Evolutionary conservation across 768 basidiomycete species (phyloP).

Genomic region (Serendipita sp.): DNA sequence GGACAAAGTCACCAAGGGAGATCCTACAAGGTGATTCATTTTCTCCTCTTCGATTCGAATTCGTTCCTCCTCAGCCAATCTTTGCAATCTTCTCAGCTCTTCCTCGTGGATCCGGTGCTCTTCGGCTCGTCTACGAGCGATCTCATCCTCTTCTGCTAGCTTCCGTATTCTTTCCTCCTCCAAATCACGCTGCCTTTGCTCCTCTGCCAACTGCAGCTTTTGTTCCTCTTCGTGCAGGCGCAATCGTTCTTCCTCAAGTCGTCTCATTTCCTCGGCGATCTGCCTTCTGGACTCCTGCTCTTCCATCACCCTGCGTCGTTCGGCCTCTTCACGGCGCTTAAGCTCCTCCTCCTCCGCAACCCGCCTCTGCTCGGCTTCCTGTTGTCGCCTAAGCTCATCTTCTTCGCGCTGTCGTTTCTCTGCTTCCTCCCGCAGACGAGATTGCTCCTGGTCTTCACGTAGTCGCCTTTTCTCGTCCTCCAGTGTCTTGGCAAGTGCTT

Average conservation of each 20-base stretch:
- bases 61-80: background rate
- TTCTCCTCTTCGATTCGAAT: slow-evolving; percentile 6
- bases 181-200: slow-evolving; percentile 21
- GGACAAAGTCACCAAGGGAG: no score
- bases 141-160: slow-evolving; percentile 19
- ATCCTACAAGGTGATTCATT: background rate
- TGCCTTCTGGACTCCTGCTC: slow-evolving; percentile 17
- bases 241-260: slow-evolving; percentile 19
- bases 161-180: slow-evolving; percentile 19
- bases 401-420: slow-evolving; percentile 19
- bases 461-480: slow-evolving; percentile 13
- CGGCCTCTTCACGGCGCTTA: slow-evolving; percentile 14
- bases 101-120: slow-evolving; percentile 21
- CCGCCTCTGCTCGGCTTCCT: slow-evolving; percentile 23
- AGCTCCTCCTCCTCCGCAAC: slow-evolving; percentile 21
- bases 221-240: slow-evolving; percentile 11
- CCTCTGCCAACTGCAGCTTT: slow-evolving; percentile 20
- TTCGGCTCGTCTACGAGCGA: slow-evolving; percentile 14
- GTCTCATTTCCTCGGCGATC: slow-evolving; percentile 15
- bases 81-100: slow-evolving; percentile 15
- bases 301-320: slow-evolving; percentile 13
- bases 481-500: background rate
- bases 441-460: slow-evolving; percentile 15
- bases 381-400: slow-evolving; percentile 18
- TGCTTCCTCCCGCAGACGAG: slow-evolving; percentile 10